phyloP scores from a whole-genome alignment of 75 land plant genomes.

The Chamaecyparis obtusa region DNA sequence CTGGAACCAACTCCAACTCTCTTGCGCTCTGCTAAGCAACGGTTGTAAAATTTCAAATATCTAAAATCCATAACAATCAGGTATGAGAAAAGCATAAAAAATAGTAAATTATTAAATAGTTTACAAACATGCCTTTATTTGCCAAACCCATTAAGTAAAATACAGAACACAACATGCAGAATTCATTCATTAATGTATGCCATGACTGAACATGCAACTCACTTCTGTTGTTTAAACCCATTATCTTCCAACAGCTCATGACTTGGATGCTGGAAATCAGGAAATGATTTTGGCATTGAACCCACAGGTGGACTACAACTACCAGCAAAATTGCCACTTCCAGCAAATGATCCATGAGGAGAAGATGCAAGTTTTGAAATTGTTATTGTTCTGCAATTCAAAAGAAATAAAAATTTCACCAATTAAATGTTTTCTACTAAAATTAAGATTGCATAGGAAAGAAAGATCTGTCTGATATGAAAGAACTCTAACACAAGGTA shows the following conservation, averaged over 20 bases:
- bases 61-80: constrained; percentile 26
- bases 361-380: constrained; percentile 62
- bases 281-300: constrained; percentile 86
- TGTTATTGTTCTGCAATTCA: constrained; percentile 12
- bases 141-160: not conserved
- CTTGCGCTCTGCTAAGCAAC: constrained; percentile 89
- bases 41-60: constrained; percentile 86
- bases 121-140: not conserved
- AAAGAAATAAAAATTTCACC: not conserved
- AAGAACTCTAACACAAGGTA: not conserved
- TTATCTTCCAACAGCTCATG: constrained; percentile 94
- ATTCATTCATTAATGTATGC: not conserved
- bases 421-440: not conserved
- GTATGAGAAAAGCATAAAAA: not conserved
- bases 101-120: not conserved
- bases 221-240: constrained; percentile 96
- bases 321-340: constrained; percentile 41
- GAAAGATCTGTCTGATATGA: not conserved
- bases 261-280: constrained; percentile 96
- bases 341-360: constrained; percentile 45
- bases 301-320: constrained; percentile 86
- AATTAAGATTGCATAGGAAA: not conserved
- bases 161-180: not conserved
- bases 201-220: constrained; percentile 14
- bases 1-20: constrained; percentile 90